A percentile compares a stretch with the other conserved stretches of the same genome.
Evolutionary conservation across 1,284 basidiomycete genomes (phyloP).

Genomic region (Ustilago nuda): DNA sequence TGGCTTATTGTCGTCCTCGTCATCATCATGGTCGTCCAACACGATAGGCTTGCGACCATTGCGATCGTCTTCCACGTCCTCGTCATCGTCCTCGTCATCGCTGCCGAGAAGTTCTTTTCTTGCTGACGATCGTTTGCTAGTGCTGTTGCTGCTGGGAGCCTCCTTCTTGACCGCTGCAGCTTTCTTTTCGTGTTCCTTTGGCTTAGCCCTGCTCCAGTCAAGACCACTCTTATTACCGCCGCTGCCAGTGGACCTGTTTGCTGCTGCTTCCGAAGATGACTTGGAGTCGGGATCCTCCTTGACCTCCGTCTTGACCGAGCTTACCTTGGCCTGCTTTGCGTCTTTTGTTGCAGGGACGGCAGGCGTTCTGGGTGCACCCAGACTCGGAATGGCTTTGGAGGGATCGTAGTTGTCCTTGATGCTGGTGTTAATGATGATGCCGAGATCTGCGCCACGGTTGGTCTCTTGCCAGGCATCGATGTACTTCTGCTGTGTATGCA

Average conservation of each 20-base stretch:
- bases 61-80: constrained; percentile 37
- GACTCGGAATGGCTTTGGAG: constrained; percentile 29
- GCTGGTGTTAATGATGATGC: constrained; percentile 34
- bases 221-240: constrained; percentile 28
- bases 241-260: constrained; percentile 4
- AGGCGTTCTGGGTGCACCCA: constrained; percentile 32
- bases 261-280: constrained; percentile 15
- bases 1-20: constrained; percentile 40
- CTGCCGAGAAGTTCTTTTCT: constrained; percentile 38
- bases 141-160: constrained; percentile 6
- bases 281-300: constrained; percentile 27
- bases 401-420: constrained; percentile 52
- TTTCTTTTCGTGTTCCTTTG: constrained; percentile 26
- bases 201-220: constrained; percentile 49
- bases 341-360: constrained; percentile 28
- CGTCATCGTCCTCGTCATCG: constrained; percentile 54
- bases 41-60: constrained; percentile 18
- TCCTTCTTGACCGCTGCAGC: constrained; percentile 23
- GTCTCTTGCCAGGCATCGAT: constrained; percentile 47
- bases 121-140: constrained; percentile 16
- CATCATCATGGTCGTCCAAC: constrained; percentile 35
- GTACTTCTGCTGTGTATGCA: constrained; percentile 51
- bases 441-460: constrained; percentile 48
- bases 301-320: constrained; percentile 7
- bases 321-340: constrained; percentile 14